Evolutionary conservation across 2,329 filamentous ascomycete species (phyloP).

Genomic region (Stagonosporopsis rhizophila): DNA sequence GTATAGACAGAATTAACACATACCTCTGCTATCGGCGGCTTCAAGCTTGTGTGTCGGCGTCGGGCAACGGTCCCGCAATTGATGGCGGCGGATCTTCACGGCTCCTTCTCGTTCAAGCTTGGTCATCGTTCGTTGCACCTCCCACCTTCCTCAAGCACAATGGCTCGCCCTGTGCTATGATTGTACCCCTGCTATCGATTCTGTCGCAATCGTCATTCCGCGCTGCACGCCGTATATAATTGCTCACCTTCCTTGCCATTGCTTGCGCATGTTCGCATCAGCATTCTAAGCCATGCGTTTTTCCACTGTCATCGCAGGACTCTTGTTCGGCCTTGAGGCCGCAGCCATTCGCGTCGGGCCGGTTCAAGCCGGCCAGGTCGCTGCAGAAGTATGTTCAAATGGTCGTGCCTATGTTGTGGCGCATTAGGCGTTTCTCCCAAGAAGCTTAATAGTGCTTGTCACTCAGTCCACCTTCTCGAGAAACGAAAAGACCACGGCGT

Average conservation of each 20-base stretch:
- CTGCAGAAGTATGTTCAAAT: conserved; percentile 29
- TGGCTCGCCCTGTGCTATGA: conserved; percentile 20
- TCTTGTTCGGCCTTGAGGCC: conserved; percentile 37
- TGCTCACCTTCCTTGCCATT: neutral
- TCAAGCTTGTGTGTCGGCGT: conserved; percentile 9
- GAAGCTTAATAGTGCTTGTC: conserved; percentile 15
- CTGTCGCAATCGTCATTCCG: conserved; percentile 24
- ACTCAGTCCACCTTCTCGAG: neutral
- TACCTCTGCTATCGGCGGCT: neutral
- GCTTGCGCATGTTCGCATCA: conserved; percentile 14
- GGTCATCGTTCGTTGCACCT: conserved; percentile 26
- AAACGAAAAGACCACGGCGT: too few relatives aligned
- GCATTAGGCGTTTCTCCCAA: neutral
- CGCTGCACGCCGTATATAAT: conserved; percentile 11
- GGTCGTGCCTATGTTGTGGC: neutral
- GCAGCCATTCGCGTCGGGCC: conserved; percentile 30
- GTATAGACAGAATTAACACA: neutral
- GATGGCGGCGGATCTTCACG: conserved; percentile 25
- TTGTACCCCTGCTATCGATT: conserved; percentile 23
- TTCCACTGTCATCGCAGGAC: conserved; percentile 27
- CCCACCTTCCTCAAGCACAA: conserved; percentile 40
- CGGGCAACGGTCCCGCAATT: conserved; percentile 19
- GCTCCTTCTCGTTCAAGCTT: conserved; percentile 39
- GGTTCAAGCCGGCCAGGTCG: conserved; percentile 28
- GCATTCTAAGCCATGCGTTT: conserved; percentile 34